These are phyloP conservation scores for Trichophaea hybrida DNA, from an alignment of 2,329 filamentous ascomycete genomes.

Conservation along the genomic window DNA sequence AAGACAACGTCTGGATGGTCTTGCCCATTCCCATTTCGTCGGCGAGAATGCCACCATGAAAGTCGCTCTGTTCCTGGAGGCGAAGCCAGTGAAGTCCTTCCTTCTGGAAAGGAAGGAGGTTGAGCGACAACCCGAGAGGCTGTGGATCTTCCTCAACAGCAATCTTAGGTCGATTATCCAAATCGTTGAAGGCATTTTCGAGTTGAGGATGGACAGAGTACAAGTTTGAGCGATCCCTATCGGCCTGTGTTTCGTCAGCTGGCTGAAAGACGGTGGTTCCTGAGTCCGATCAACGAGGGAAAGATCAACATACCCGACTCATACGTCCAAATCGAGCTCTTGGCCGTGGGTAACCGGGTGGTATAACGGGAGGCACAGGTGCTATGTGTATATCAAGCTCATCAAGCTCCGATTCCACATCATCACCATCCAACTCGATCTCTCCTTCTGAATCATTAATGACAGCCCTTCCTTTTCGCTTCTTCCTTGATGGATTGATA, in stretches of 20 bases:
- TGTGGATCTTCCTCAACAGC: slow-evolving; percentile 50
- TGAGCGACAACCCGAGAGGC: slow-evolving; percentile 62
- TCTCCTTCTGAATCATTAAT: too few relatives aligned
- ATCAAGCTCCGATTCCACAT: too few relatives aligned
- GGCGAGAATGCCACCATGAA: slow-evolving; percentile 78
- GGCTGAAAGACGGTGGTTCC: too few relatives aligned
- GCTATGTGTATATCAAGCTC: too few relatives aligned
- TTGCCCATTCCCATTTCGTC: slow-evolving; percentile 99
- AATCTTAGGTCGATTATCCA: slow-evolving; percentile 55
- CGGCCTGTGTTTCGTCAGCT: neutral
- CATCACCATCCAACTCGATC: too few relatives aligned
- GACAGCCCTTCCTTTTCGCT: neutral
- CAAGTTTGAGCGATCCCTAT: slow-evolving; percentile 33
- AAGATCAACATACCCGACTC: too few relatives aligned
- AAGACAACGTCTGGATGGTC: slow-evolving; percentile 91
- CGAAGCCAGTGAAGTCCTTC: slow-evolving; percentile 92
- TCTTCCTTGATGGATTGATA: neutral
- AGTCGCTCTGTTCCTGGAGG: slow-evolving; percentile 69
- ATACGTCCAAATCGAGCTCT: too few relatives aligned
- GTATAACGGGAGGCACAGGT: too few relatives aligned
- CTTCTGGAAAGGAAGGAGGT: slow-evolving; percentile 83
- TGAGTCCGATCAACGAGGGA: too few relatives aligned
- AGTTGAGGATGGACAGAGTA: slow-evolving; percentile 66
- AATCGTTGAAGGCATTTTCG: slow-evolving; percentile 66
- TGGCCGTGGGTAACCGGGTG: too few relatives aligned